A percentile compares a stretch with the other conserved stretches of the same genome.
phyloP scores from a whole-genome alignment of 768 basidiomycete genomes.

The Pholiota conissans region DNA sequence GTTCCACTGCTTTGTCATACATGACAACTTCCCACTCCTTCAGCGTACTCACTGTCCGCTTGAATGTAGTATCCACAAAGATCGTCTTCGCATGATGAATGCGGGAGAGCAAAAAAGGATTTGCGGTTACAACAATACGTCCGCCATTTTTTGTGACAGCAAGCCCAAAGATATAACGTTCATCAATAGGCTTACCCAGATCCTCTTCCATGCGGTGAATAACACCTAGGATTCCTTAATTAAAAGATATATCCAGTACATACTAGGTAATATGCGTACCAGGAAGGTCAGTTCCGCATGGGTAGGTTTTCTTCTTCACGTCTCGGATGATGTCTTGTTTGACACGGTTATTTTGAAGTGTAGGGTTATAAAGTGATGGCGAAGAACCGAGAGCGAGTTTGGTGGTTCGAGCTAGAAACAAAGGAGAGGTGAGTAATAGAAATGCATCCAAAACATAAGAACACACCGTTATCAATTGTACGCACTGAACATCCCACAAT shows the following conservation, averaged over 20 bases:
- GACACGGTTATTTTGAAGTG: background rate
- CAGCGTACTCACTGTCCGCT: background rate
- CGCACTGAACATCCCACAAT: background rate
- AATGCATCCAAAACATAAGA: background rate
- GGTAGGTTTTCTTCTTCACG: background rate
- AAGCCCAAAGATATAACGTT: background rate
- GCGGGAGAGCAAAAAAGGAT: background rate
- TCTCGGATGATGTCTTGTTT: background rate
- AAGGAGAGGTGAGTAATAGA: no score
- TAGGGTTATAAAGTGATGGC: background rate
- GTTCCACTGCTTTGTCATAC: background rate
- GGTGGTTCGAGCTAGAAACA: background rate
- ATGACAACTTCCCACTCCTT: constrained; percentile 6
- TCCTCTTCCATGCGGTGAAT: background rate
- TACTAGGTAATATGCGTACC: no score
- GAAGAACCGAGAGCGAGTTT: background rate
- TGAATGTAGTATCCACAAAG: background rate
- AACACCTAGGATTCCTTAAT: constrained; percentile 1
- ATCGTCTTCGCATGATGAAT: background rate
- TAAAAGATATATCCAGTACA: no score
- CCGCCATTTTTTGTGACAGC: background rate
- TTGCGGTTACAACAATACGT: background rate
- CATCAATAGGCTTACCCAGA: background rate
- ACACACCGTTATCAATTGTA: background rate
- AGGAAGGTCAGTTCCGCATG: background rate